Evolutionary conservation across 352 stramenopile species (phyloP).

Genomic region (Phytopythium helicoides): DNA sequence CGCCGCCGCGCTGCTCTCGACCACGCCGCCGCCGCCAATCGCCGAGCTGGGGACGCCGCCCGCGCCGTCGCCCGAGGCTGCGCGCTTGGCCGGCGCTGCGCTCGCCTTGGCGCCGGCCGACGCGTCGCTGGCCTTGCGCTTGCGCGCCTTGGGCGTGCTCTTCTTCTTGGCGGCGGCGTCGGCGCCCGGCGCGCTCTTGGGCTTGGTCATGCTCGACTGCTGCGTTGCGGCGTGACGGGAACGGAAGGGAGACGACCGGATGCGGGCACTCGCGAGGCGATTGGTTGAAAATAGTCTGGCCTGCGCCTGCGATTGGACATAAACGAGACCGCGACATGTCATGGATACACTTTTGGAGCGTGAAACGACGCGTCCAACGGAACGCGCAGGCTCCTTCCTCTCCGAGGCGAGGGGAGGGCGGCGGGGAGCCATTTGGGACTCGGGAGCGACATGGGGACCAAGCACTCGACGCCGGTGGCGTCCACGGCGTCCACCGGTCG

Average conservation of each 20-base stretch:
- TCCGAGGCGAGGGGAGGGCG: too few species aligned
- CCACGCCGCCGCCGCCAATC: conserved; percentile 9
- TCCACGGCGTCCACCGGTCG: conserved; percentile 12
- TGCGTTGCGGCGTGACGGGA: neutral
- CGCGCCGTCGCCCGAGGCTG: conserved; percentile 23
- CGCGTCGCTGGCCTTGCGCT: conserved; percentile 73
- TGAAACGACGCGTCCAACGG: conserved; percentile 4
- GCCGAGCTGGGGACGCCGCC: neutral
- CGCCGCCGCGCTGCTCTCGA: conserved; percentile 9
- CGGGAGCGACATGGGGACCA: conserved; percentile 65
- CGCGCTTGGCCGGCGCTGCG: conserved; percentile 31
- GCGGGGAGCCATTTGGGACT: too few species aligned
- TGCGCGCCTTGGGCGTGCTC: conserved; percentile 56
- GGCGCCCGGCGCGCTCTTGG: conserved; percentile 9
- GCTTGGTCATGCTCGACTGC: conserved; percentile 29
- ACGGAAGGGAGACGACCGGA: too few species aligned
- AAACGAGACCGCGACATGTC: too few species aligned
- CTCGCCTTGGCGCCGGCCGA: conserved; percentile 27
- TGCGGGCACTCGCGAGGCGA: too few species aligned
- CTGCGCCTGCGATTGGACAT: too few species aligned
- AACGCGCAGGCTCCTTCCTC: too few species aligned
- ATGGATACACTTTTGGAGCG: neutral
- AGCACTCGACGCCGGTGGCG: conserved; percentile 54
- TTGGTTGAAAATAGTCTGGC: too few species aligned
- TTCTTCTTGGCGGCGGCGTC: conserved; percentile 67